Evolutionary conservation across 805 yeast genomes (phyloP), one percentile per base, ranked within the genome.

Genomic region (Candida mattraensis): DNA sequence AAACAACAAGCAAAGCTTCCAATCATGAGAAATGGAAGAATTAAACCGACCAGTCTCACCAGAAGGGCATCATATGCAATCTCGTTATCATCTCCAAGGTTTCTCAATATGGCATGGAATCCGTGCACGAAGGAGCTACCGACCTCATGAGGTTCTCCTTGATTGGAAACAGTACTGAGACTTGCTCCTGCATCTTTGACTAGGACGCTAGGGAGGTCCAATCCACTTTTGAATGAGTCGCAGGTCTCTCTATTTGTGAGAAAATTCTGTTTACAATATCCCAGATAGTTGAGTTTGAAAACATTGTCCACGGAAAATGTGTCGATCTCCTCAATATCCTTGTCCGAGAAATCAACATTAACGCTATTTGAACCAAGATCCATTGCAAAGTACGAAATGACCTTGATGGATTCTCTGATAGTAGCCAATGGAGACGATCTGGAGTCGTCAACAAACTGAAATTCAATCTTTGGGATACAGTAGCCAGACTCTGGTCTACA

Each of bases 171-270:
- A 17, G 53, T 51, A 7, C 68, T 71, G 25, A 72, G 54, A 43
- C 70, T 76, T 3, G 56, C 58, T 4, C 76, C 78, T 9, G 78
- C 63, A 53, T 77, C 83, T 37, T 69, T 61, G 8, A 75, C 61
- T 11, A 75, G 54, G 10, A 70, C 69, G 6, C 74, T 60, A 7
- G 71, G 54, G 11, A 75, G 46, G 49, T 77, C 80, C 37, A 74
- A 51, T 1, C 78, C 79, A 18, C 29, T 31, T 32, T 56, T 51
- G 32, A 67, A 63, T 7, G 47, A 50, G 43, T 61, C 51, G 43
- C 78, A 66, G 47, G 42, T 53, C 30, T 33, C 47, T 28, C 19
- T 30, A 15, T 29, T 44, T 38, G 11, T 50, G 39, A 11, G 41
- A 39, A 29, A 39, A 22, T 63, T 65, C 4, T 51, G 35, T 19